Evolutionary conservation across 2,329 filamentous ascomycete species (phyloP).

Genomic region (Verticillium zaregamsianum): DNA sequence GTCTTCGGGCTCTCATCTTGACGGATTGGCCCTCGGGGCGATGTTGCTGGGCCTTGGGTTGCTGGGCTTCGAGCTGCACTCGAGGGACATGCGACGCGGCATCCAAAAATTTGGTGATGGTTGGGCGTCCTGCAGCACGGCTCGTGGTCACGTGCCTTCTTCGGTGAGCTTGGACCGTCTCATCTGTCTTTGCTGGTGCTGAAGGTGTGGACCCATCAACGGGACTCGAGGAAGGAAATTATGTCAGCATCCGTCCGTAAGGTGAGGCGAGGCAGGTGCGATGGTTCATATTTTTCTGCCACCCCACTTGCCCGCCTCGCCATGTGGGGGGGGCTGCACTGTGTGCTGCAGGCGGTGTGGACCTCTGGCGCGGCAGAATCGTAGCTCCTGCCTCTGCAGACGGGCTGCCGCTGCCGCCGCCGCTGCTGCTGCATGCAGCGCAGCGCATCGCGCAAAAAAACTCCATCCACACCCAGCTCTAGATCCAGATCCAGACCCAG

Average conservation of each 20-base stretch:
- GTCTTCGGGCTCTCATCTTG: conserved; percentile 49
- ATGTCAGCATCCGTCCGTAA: not conserved
- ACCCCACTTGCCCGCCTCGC: conserved; percentile 3
- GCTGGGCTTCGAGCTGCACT: not conserved
- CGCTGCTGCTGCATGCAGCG: not conserved
- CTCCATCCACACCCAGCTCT: not conserved
- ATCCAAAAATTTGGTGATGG: conserved; percentile 14
- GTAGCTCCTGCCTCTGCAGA: conserved; percentile 5
- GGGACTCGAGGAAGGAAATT: not conserved
- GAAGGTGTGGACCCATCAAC: too few species aligned
- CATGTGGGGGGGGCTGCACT: conserved; percentile 6
- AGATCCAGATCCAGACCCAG: not conserved
- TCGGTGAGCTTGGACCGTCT: not conserved
- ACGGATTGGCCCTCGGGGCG: conserved; percentile 19
- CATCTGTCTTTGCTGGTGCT: too few species aligned
- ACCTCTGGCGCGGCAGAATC: conserved; percentile 11
- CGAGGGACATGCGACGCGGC: conserved; percentile 9
- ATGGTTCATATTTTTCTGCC: conserved; percentile 6
- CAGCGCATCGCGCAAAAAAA: not conserved
- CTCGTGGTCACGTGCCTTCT: conserved; percentile 1
- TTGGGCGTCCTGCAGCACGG: conserved; percentile 3
- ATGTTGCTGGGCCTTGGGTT: conserved; percentile 4
- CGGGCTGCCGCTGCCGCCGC: not conserved
- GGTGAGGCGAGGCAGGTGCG: not conserved
- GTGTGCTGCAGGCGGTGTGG: conserved; percentile 10